These are phyloP conservation scores for Rhodotorula graminis DNA, from an alignment of 768 basidiomycete genomes.

Conservation along the genomic window DNA sequence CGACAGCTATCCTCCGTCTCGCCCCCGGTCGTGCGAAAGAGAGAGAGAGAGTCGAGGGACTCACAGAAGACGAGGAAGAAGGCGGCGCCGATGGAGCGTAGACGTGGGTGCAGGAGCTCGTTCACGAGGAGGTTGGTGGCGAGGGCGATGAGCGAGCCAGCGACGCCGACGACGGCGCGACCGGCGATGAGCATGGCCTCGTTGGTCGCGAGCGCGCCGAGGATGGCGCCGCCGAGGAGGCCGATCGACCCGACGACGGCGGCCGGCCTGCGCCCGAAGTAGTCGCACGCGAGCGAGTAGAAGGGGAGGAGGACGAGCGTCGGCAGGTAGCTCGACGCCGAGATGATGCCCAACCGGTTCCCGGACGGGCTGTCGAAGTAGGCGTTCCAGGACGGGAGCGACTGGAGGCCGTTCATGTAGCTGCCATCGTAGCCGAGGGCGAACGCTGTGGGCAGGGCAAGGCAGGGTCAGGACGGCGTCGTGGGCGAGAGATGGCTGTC, in stretches of 20 bases:
- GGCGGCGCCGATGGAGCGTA: slow-evolving; percentile 6
- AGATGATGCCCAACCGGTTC: slow-evolving; percentile 38
- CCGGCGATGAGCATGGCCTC: slow-evolving; percentile 31
- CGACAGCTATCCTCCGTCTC: neutral
- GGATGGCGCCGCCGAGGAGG: slow-evolving; percentile 6
- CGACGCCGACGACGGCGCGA: slow-evolving; percentile 24
- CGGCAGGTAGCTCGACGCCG: slow-evolving; percentile 27
- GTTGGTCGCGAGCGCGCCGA: slow-evolving; percentile 20
- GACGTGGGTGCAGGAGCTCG: slow-evolving; percentile 49
- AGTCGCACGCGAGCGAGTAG: slow-evolving; percentile 13
- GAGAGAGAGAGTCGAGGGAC: no score
- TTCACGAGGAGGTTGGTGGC: slow-evolving; percentile 43
- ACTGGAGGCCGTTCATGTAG: slow-evolving; percentile 33
- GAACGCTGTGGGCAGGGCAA: neutral
- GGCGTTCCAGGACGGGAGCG: slow-evolving; percentile 32
- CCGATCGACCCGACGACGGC: slow-evolving; percentile 2
- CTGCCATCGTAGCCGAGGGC: neutral
- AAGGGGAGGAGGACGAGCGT: slow-evolving; percentile 10
- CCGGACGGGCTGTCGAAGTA: slow-evolving; percentile 41
- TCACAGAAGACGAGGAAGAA: slow-evolving; percentile 3
- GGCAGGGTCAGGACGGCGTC: no score
- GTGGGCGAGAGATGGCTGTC: no score
- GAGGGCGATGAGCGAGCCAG: slow-evolving; percentile 12
- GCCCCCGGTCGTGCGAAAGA: no score
- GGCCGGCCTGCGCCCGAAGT: slow-evolving; percentile 4